A percentile compares a stretch with the other conserved stretches of the same genome.
Evolutionary conservation across 2,329 filamentous ascomycete species (phyloP).

Genomic region (Dryadomyces sulphureus): DNA sequence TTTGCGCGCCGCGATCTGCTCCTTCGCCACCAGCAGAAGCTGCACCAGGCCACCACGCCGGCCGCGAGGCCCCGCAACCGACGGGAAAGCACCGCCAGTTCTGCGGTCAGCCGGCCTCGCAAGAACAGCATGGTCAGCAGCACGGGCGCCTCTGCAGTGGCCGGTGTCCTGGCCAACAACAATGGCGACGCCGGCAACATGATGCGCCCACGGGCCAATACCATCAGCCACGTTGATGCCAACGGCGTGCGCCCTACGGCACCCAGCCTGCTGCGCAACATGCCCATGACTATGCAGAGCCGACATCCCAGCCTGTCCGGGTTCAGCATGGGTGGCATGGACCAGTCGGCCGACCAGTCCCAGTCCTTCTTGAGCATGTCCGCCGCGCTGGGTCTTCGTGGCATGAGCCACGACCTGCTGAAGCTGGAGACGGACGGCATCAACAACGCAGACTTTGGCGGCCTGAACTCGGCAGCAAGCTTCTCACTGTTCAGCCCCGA

Average conservation of each 20-base stretch:
- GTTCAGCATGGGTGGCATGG: slow-evolving; percentile 41
- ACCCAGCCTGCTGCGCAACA: slow-evolving; percentile 33
- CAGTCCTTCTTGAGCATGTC: slow-evolving; percentile 59
- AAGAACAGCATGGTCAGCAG: slow-evolving; percentile 76
- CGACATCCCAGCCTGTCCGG: slow-evolving; percentile 64
- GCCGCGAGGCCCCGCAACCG: slow-evolving; percentile 76
- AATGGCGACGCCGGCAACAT: slow-evolving; percentile 13
- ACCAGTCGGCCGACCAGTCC: slow-evolving; percentile 22
- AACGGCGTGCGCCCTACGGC: slow-evolving; percentile 59
- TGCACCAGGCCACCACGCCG: slow-evolving; percentile 84
- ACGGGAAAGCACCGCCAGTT: slow-evolving; percentile 73
- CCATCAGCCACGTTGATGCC: slow-evolving; percentile 83
- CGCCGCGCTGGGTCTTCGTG: slow-evolving; percentile 49
- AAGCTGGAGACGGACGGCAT: slow-evolving; percentile 72
- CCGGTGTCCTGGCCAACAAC: neutral
- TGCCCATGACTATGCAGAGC: slow-evolving; percentile 38
- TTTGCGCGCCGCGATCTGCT: slow-evolving; percentile 89
- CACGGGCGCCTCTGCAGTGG: slow-evolving; percentile 17
- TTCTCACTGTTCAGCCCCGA: slow-evolving; percentile 48
- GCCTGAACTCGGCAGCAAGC: slow-evolving; percentile 65
- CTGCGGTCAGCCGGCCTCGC: slow-evolving; percentile 58
- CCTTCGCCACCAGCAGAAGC: slow-evolving; percentile 92
- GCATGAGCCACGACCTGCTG: slow-evolving; percentile 52
- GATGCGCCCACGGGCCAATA: slow-evolving; percentile 87
- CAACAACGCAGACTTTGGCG: slow-evolving; percentile 47